These are phyloP conservation scores for Candida mesenterica DNA, from an alignment of 1,139 yeast genomes.

Conservation along the genomic window DNA sequence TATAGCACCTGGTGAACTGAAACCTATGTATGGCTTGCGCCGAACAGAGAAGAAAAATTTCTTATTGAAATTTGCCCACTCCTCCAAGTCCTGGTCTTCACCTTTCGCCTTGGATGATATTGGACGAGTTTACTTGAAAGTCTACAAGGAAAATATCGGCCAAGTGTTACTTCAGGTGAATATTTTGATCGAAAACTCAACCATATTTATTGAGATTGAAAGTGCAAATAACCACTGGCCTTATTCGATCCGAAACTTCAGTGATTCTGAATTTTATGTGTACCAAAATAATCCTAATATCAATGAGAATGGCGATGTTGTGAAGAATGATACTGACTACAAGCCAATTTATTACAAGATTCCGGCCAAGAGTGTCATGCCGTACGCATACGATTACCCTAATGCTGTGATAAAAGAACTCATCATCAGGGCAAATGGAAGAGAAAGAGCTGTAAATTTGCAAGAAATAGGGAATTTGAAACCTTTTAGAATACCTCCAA, in stretches of 20 bases:
- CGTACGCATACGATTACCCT: constrained; percentile 97
- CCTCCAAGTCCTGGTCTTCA: constrained; percentile 75
- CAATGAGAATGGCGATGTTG: constrained; percentile 66
- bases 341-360: constrained; percentile 75
- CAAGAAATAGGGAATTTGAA: constrained; percentile 90
- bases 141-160: constrained; percentile 59
- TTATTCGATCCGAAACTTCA: constrained; percentile 83
- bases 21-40: constrained; percentile 68
- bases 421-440: constrained; percentile 66
- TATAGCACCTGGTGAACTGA: constrained; percentile 47
- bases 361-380: constrained; percentile 94
- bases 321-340: constrained; percentile 49
- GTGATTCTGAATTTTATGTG: constrained; percentile 77
- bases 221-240: constrained; percentile 89
- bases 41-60: constrained; percentile 51
- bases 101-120: constrained; percentile 82
- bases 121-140: constrained; percentile 76
- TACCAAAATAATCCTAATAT: constrained; percentile 84
- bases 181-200: constrained; percentile 72
- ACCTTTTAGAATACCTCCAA: constrained; percentile 75
- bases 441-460: constrained; percentile 75
- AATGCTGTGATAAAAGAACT: constrained; percentile 84
- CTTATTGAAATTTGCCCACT: constrained; percentile 56
- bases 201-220: constrained; percentile 72
- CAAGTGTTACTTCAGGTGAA: constrained; percentile 72